phyloP scores from a whole-genome alignment of 345 rosid species.

The Citrus cavaleriei region DNA sequence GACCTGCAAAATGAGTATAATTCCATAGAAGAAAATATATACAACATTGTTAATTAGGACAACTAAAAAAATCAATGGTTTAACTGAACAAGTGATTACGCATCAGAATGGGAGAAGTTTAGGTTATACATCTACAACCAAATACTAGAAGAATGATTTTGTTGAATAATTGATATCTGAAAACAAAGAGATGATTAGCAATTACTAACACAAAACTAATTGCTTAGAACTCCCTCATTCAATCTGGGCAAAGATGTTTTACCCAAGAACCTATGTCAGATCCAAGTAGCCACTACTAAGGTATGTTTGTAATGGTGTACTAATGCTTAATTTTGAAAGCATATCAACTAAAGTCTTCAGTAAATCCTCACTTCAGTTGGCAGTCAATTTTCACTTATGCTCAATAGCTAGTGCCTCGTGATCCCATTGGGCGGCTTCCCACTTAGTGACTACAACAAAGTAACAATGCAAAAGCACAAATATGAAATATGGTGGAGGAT shows the following conservation, averaged over 20 bases:
- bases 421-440: background rate
- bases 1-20: slow-evolving; percentile 47
- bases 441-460: background rate
- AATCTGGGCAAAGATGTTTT: background rate
- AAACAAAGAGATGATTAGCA: background rate
- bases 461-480: background rate
- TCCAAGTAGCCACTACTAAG: background rate
- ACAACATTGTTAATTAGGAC: background rate
- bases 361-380: background rate
- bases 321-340: background rate
- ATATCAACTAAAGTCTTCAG: background rate
- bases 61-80: background rate
- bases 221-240: background rate
- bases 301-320: background rate
- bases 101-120: background rate
- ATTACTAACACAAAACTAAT: background rate
- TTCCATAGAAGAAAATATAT: background rate
- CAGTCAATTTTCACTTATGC: too few species aligned
- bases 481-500: background rate
- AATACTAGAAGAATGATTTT: background rate
- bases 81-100: background rate
- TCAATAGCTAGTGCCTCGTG: background rate
- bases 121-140: background rate
- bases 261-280: background rate
- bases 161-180: background rate